phyloP scores from a whole-genome alignment of 345 rosid genomes.

The Hibiscus mutabilis region DNA sequence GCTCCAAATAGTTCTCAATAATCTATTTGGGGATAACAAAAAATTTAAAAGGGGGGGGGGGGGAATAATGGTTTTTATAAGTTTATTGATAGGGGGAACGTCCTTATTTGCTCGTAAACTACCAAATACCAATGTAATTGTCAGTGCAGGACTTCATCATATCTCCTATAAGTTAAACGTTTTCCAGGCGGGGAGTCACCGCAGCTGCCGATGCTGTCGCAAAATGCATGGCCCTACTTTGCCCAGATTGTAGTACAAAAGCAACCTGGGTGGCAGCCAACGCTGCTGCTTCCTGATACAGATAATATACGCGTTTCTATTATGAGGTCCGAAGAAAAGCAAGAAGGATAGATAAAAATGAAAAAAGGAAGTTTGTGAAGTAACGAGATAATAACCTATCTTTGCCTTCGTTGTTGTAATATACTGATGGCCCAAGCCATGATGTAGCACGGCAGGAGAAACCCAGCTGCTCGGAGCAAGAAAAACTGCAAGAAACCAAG shows the following conservation, averaged over 20 bases:
- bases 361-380: neutral
- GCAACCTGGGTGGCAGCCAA: slow-evolving; percentile 81
- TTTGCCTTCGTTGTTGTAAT: slow-evolving; percentile 77
- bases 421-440: slow-evolving; percentile 98
- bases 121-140: neutral
- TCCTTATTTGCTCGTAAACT: neutral
- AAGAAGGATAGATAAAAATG: neutral
- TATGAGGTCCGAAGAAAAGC: neutral
- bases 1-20: too few species aligned
- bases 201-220: slow-evolving; percentile 44
- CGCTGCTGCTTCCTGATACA: slow-evolving; percentile 76
- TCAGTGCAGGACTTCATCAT: neutral
- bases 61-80: too few species aligned
- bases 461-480: slow-evolving; percentile 60
- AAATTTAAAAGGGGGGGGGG: too few species aligned
- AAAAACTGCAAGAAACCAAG: slow-evolving; percentile 51
- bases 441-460: slow-evolving; percentile 92
- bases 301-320: slow-evolving; percentile 12
- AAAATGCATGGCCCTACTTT: slow-evolving; percentile 65
- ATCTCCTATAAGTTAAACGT: slow-evolving; percentile 7
- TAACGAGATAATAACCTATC: slow-evolving; percentile 48
- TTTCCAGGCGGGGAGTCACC: slow-evolving; percentile 38
- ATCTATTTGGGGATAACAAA: too few species aligned
- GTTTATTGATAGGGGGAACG: too few species aligned
- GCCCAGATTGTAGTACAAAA: slow-evolving; percentile 73